A percentile compares a stretch with the other conserved stretches of the same genome.
phyloP scores from a whole-genome alignment of 225 moss, liverwort and hornwort genomes.

The Neckera pumila region DNA sequence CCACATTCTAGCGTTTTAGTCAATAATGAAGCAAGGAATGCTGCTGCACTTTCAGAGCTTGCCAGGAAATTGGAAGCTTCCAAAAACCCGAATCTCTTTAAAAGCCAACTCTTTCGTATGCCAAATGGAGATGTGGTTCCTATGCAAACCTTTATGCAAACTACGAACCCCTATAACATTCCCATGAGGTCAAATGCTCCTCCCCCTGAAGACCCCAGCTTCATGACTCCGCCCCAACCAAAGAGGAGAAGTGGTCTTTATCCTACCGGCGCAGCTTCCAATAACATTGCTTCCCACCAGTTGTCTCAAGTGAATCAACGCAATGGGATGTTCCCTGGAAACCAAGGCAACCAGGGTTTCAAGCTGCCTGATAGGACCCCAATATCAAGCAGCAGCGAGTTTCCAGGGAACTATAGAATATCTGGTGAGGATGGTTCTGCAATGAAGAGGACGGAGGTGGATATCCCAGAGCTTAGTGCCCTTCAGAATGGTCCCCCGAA shows the following conservation, averaged over 20 bases:
- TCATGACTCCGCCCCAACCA: slow-evolving; percentile 45
- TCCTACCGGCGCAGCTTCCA: slow-evolving; percentile 28
- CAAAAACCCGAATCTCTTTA: slow-evolving; percentile 43
- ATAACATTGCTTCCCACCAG: slow-evolving; percentile 16
- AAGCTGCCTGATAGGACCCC: slow-evolving; percentile 32
- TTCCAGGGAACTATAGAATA: slow-evolving; percentile 18
- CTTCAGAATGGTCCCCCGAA: slow-evolving; percentile 61
- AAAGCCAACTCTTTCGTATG: slow-evolving; percentile 52
- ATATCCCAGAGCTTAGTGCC: slow-evolving; percentile 34
- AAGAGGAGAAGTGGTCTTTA: slow-evolving; percentile 57
- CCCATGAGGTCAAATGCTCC: slow-evolving; percentile 29
- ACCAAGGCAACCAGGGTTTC: slow-evolving; percentile 22
- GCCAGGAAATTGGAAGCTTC: slow-evolving; percentile 45
- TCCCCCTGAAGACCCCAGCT: slow-evolving; percentile 22
- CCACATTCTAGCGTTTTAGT: slow-evolving; percentile 7
- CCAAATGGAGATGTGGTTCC: slow-evolving; percentile 64
- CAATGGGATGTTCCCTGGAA: slow-evolving; percentile 24
- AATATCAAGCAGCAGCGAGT: slow-evolving; percentile 28
- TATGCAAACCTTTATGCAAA: slow-evolving; percentile 51
- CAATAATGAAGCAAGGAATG: slow-evolving; percentile 21
- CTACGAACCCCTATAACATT: slow-evolving; percentile 40
- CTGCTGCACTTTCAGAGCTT: slow-evolving; percentile 45
- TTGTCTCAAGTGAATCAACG: slow-evolving; percentile 24
- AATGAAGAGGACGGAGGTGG: slow-evolving; percentile 44
- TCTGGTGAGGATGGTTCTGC: slow-evolving; percentile 25